Conservation (phyloP, 805 yeast species). For the Cyberlindnera japonica region DNA sequence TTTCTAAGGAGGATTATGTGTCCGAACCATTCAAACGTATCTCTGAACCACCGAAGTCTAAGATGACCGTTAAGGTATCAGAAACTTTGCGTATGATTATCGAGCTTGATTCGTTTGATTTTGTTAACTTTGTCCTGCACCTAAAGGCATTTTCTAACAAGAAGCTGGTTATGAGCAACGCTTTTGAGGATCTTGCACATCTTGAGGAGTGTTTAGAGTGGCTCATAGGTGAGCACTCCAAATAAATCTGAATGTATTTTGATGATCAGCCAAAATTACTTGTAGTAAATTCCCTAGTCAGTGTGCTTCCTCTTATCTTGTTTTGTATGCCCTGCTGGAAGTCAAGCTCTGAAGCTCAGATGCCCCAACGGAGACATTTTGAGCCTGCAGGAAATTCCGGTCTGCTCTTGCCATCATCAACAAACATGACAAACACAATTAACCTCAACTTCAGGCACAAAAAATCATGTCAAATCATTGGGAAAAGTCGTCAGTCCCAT, state of each 20-base stretch:
- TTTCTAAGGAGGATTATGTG: constrained; percentile 8
- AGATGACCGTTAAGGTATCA: constrained; percentile 30
- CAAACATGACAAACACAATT: background rate
- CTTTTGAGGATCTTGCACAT: constrained; percentile 48
- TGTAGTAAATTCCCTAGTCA: too few relatives aligned
- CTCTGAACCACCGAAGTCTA: constrained; percentile 24
- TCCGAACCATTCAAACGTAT: constrained; percentile 21
- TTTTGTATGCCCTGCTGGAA: too few relatives aligned
- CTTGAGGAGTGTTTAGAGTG: constrained; percentile 55
- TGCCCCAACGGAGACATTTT: too few relatives aligned
- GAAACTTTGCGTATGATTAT: constrained; percentile 12
- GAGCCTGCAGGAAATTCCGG: too few relatives aligned
- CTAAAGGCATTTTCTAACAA: constrained; percentile 22
- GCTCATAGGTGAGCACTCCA: constrained; percentile 34
- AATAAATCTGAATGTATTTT: background rate
- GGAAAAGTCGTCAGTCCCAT: constrained; percentile 24
- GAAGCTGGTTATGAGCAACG: constrained; percentile 40
- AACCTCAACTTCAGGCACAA: background rate
- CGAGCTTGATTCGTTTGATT: constrained; percentile 22
- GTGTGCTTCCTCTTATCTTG: too few relatives aligned
- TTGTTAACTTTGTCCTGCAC: constrained; percentile 19
- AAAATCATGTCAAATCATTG: constrained; percentile 15
- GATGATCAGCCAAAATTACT: too few relatives aligned
- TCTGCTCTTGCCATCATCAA: too few relatives aligned
- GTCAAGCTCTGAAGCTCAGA: background rate